A percentile compares a stretch with the other conserved stretches of the same genome.
Evolutionary conservation across 1,139 yeast genomes (phyloP).

Genomic region (Candida sanyaensis): DNA sequence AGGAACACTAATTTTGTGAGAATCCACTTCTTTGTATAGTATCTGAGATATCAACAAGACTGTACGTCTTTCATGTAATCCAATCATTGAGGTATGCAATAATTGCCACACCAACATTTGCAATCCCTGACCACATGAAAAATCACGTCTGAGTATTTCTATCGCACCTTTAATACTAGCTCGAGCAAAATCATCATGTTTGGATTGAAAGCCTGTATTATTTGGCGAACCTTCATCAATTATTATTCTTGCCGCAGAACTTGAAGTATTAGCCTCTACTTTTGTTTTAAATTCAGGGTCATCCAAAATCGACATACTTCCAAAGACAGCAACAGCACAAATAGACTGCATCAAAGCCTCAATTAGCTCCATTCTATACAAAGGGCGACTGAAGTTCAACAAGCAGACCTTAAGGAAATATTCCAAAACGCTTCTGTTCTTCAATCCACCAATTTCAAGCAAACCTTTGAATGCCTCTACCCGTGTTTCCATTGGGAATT

Average conservation of each 20-base stretch:
- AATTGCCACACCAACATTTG: slow-evolving; percentile 66
- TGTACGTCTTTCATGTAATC: slow-evolving; percentile 60
- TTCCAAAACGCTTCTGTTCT: slow-evolving; percentile 57
- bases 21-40: slow-evolving; percentile 63
- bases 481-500: slow-evolving; percentile 55
- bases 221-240: slow-evolving; percentile 46
- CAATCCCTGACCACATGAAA: slow-evolving; percentile 64
- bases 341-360: slow-evolving; percentile 51
- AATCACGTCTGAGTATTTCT: slow-evolving; percentile 64
- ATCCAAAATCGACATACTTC: slow-evolving; percentile 54
- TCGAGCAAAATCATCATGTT: slow-evolving; percentile 46
- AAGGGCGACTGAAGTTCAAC: slow-evolving; percentile 52
- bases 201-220: slow-evolving; percentile 41
- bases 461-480: slow-evolving; percentile 72
- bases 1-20: slow-evolving; percentile 59
- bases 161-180: slow-evolving; percentile 64
- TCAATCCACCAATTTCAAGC: slow-evolving; percentile 74
- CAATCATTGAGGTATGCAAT: slow-evolving; percentile 60
- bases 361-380: slow-evolving; percentile 53
- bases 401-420: slow-evolving; percentile 63
- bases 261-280: slow-evolving; percentile 24
- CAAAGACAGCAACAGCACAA: slow-evolving; percentile 70
- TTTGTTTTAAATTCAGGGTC: slow-evolving; percentile 57
- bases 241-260: slow-evolving; percentile 36
- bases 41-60: slow-evolving; percentile 68